phyloP scores from a whole-genome alignment of 129 eudicot genomes.

The Flaveria sonorensis region DNA sequence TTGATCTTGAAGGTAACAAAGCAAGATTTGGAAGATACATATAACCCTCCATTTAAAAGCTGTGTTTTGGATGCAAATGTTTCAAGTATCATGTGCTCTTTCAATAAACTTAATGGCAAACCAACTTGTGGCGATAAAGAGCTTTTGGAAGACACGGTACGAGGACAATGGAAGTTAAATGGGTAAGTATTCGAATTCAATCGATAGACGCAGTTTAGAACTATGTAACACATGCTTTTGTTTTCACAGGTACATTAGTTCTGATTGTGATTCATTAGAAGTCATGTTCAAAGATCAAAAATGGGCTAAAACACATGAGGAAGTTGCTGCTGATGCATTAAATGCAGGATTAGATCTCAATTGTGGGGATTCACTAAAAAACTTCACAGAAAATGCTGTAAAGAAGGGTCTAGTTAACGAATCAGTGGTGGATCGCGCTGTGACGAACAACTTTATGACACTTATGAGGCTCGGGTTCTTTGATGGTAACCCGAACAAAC shows the following conservation, averaged over 20 bases:
- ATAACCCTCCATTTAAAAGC: conserved; percentile 40
- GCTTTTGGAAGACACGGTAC: conserved; percentile 34
- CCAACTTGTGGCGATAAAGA: conserved; percentile 40
- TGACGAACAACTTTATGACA: conserved; percentile 36
- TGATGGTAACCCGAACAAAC: conserved; percentile 43
- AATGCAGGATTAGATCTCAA: conserved; percentile 52
- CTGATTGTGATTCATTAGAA: conserved; percentile 37
- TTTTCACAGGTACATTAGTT: conserved; percentile 35
- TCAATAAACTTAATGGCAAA: conserved; percentile 33
- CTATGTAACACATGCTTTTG: neutral
- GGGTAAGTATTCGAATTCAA: conserved; percentile 23
- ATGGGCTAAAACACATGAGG: conserved; percentile 44
- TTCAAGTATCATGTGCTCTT: conserved; percentile 44
- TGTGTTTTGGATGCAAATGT: conserved; percentile 41
- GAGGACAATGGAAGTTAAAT: conserved; percentile 40
- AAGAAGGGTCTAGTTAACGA: conserved; percentile 39
- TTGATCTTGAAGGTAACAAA: conserved; percentile 29
- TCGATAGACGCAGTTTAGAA: neutral
- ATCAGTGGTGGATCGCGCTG: conserved; percentile 42
- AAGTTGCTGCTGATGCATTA: conserved; percentile 48
- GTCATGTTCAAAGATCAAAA: conserved; percentile 30
- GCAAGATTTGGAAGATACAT: conserved; percentile 44
- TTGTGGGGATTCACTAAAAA: conserved; percentile 42
- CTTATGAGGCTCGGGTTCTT: conserved; percentile 59
- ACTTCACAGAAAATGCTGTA: conserved; percentile 45